phyloP scores from a whole-genome alignment of 371 early-diverging fungal genomes.

The Aphelidium insulamus region DNA sequence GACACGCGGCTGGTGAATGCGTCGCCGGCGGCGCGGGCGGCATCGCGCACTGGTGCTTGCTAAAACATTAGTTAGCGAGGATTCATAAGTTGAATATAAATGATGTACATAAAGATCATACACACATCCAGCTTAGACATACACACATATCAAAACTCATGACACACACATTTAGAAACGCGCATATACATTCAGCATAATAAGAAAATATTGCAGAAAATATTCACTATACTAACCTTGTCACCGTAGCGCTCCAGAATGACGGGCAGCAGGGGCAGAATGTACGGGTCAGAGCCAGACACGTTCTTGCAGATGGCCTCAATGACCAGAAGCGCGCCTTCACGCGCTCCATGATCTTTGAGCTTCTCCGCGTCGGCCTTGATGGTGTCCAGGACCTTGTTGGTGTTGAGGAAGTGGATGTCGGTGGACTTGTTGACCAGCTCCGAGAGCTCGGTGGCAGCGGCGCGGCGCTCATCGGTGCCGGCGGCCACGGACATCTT shows the following conservation, averaged over 20 bases:
- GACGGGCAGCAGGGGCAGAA: conserved; percentile 25
- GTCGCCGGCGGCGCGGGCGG: conserved; percentile 33
- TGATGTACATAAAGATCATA: too few relatives aligned
- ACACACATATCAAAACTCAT: too few relatives aligned
- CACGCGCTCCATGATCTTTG: conserved; percentile 42
- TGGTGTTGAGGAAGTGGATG: conserved; percentile 26
- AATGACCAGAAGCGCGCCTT: conserved; percentile 43
- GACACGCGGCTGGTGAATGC: conserved; percentile 23
- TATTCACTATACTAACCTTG: conserved; percentile 25
- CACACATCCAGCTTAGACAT: too few relatives aligned
- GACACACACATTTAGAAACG: neutral
- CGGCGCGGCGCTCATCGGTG: conserved; percentile 26
- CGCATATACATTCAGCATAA: neutral
- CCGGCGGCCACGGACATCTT: conserved; percentile 31
- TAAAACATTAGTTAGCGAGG: too few relatives aligned
- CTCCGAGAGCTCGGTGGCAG: conserved; percentile 26
- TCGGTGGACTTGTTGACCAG: conserved; percentile 20
- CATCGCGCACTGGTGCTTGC: conserved; percentile 50
- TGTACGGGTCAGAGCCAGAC: conserved; percentile 31
- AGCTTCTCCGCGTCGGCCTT: conserved; percentile 30
- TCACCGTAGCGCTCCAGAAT: conserved; percentile 40
- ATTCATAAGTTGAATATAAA: too few relatives aligned
- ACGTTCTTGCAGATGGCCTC: conserved; percentile 31
- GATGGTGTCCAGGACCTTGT: conserved; percentile 27
- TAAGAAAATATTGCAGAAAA: too few relatives aligned